phyloP scores from a whole-genome alignment of 1,284 basidiomycete genomes.

The Hemileia vastatrix region DNA sequence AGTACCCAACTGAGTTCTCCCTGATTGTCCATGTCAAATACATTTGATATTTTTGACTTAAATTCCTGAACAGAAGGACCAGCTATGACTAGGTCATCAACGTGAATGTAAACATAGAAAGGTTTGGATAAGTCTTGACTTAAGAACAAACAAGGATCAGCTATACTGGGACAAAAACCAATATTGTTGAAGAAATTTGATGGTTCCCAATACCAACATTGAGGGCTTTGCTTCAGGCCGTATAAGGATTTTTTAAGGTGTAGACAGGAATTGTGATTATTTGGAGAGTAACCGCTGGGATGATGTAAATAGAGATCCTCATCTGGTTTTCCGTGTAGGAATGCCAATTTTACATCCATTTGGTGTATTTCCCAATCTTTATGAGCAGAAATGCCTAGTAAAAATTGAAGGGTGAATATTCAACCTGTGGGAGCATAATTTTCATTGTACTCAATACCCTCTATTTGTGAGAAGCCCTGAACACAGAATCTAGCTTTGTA shows the following conservation, averaged over 20 bases:
- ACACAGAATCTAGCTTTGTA: too few relatives aligned
- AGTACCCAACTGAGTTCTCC: too few relatives aligned
- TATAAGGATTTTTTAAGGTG: background rate
- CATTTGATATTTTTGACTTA: too few relatives aligned
- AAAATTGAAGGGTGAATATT: background rate
- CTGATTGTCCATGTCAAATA: too few relatives aligned
- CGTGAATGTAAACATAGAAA: background rate
- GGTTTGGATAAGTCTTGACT: background rate
- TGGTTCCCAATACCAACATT: background rate
- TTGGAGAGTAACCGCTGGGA: background rate
- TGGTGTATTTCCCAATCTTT: background rate
- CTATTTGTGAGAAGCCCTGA: too few relatives aligned
- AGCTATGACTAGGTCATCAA: background rate
- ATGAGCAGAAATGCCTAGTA: background rate
- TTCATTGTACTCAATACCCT: conserved; percentile 7
- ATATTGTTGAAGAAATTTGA: background rate
- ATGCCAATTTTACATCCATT: conserved; percentile 1
- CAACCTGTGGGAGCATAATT: conserved; percentile 1
- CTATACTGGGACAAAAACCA: background rate
- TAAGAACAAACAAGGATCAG: background rate
- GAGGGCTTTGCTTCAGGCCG: conserved; percentile 3
- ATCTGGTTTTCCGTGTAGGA: background rate
- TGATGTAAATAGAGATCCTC: background rate
- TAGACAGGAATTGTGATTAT: too few relatives aligned
- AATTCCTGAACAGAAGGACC: background rate